Percentiles rank a stretch among this genome's conserved stretches.
Conservation (phyloP, 2,329 filamentous ascomycete species). For the Exophiala dermatitidis region DNA sequence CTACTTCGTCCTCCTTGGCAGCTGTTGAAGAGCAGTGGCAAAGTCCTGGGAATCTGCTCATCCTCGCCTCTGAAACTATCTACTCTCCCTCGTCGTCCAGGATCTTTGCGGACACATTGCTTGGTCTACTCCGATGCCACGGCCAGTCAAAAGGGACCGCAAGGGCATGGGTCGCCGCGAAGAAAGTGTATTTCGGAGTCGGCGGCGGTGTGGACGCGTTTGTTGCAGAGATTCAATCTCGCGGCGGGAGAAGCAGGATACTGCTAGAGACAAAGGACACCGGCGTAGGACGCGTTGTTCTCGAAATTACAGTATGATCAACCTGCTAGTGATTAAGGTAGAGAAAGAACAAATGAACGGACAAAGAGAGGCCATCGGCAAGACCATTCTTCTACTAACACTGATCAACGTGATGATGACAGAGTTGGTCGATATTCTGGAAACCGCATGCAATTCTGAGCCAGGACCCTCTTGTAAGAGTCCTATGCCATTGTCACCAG, state of each 20-base stretch:
- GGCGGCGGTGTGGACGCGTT: conserved; percentile 59
- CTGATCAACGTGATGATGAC: too few species aligned
- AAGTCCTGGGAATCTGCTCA: conserved; percentile 28
- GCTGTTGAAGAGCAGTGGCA: background rate
- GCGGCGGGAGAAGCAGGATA: conserved; percentile 22
- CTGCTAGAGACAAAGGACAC: conserved; percentile 35
- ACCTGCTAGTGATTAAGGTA: too few species aligned
- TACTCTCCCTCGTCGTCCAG: conserved; percentile 51
- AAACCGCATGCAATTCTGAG: too few species aligned
- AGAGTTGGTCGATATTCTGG: too few species aligned
- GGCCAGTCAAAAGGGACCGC: conserved; percentile 8
- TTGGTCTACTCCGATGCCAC: conserved; percentile 42
- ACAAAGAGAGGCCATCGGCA: too few species aligned
- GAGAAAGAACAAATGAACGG: too few species aligned
- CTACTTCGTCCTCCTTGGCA: background rate
- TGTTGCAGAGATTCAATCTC: conserved; percentile 27
- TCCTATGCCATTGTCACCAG: too few species aligned
- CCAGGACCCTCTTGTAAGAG: too few species aligned
- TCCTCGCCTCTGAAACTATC: conserved; percentile 59
- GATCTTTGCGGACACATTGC: conserved; percentile 50
- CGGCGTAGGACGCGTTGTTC: conserved; percentile 40
- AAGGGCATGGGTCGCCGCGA: conserved; percentile 54
- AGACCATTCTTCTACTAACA: too few species aligned
- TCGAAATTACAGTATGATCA: conserved; percentile 31
- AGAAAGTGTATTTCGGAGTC: conserved; percentile 60